These are phyloP conservation scores for Aspergillus uvarum DNA, from an alignment of 2,329 filamentous ascomycete genomes.

Conservation along the genomic window DNA sequence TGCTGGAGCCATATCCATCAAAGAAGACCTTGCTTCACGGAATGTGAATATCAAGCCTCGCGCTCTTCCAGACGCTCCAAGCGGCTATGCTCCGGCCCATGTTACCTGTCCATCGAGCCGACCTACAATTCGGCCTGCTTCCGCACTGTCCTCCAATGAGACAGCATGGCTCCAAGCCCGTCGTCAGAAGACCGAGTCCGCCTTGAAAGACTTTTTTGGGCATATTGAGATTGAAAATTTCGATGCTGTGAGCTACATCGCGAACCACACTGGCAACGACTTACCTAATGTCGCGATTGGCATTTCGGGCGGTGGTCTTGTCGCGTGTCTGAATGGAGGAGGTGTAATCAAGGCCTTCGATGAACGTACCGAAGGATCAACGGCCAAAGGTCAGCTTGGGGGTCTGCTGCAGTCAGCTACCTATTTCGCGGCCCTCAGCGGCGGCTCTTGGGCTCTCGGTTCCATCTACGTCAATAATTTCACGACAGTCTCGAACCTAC, in stretches of 20 bases:
- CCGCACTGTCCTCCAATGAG: background rate
- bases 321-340: conserved; percentile 84
- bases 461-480: conserved; percentile 82
- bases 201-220: conserved; percentile 1
- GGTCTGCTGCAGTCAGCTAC: conserved; percentile 80
- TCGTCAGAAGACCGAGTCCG: background rate
- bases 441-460: conserved; percentile 81
- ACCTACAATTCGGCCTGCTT: background rate
- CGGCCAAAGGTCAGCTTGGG: conserved; percentile 67
- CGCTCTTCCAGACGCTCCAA: background rate
- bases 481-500: conserved; percentile 57
- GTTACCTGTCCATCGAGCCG: background rate
- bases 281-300: conserved; percentile 74
- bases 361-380: conserved; percentile 64
- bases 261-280: conserved; percentile 16
- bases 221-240: background rate
- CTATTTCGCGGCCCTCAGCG: conserved; percentile 78
- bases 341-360: conserved; percentile 81
- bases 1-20: background rate
- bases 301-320: conserved; percentile 80
- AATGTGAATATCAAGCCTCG: background rate
- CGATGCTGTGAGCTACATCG: background rate
- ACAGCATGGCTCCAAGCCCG: background rate
- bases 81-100: background rate
- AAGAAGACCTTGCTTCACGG: background rate